phyloP scores from a whole-genome alignment of 257 asterid species.

The Mentha longifolia region DNA sequence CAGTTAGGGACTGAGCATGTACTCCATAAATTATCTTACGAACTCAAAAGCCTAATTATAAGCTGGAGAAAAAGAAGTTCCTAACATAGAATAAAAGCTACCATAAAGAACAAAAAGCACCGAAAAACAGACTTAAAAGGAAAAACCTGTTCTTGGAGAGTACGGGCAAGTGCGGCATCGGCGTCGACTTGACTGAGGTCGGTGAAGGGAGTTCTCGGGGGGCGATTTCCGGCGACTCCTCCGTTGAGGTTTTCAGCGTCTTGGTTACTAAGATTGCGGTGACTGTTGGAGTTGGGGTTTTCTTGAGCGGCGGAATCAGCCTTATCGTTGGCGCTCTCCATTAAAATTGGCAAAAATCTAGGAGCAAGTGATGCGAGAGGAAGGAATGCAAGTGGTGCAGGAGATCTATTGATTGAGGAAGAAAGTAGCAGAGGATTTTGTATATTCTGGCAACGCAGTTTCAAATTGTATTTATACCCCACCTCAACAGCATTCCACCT shows the following conservation, averaged over 20 bases:
- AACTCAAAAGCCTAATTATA: conserved; percentile 22
- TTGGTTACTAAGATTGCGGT: conserved; percentile 14
- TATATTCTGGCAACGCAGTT: conserved; percentile 16
- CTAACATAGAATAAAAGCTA: background rate
- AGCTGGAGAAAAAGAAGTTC: background rate
- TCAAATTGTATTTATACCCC: background rate
- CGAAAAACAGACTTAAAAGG: background rate
- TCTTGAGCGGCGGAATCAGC: conserved; percentile 34
- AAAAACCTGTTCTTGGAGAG: conserved; percentile 83
- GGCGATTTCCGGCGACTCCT: conserved; percentile 38
- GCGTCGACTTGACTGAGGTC: conserved; percentile 88
- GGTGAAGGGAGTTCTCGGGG: conserved; percentile 71
- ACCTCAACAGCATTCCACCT: too few species aligned
- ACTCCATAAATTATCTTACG: background rate
- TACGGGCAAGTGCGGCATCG: conserved; percentile 91
- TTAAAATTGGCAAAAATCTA: background rate
- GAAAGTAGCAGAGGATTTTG: conserved; percentile 4
- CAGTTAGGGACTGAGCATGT: too few species aligned
- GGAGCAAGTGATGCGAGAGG: background rate
- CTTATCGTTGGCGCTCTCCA: conserved; percentile 44
- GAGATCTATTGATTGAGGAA: conserved; percentile 25
- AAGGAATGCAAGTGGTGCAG: conserved; percentile 22
- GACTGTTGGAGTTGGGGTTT: conserved; percentile 44
- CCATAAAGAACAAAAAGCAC: background rate
- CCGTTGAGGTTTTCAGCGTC: conserved; percentile 9